A percentile compares a stretch with the other conserved stretches of the same genome.
Conservation (phyloP, 129 eudicot species). For the Tanacetum coccineum region DNA sequence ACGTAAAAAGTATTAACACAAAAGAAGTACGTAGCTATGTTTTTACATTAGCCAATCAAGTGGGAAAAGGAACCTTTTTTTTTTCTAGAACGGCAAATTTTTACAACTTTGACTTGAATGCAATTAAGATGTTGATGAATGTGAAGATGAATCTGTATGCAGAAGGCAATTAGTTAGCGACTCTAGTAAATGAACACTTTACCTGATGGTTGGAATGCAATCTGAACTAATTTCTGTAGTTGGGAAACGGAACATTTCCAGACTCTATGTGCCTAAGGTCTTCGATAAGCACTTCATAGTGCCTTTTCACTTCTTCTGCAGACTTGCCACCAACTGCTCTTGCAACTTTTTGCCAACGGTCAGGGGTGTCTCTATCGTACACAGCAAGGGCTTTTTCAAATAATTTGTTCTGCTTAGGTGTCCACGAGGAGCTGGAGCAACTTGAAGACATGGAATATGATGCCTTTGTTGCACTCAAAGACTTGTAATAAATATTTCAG, state of each 20-base stretch:
- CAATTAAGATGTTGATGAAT: neutral
- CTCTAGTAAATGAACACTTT: conserved; percentile 1
- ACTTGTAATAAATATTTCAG: neutral
- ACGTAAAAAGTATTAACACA: too few relatives aligned
- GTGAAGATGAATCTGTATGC: conserved; percentile 1
- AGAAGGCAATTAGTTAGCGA: conserved; percentile 2
- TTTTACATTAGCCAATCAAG: conserved; percentile 4
- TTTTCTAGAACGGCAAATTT: too few relatives aligned
- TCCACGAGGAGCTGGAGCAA: conserved; percentile 51
- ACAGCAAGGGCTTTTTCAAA: conserved; percentile 68
- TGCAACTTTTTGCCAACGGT: conserved; percentile 75
- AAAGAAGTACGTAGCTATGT: too few relatives aligned
- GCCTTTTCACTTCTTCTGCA: conserved; percentile 70
- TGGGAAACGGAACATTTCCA: conserved; percentile 60
- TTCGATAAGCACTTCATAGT: conserved; percentile 59
- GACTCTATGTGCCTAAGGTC: conserved; percentile 69
- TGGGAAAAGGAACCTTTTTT: too few relatives aligned
- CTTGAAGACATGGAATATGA: conserved; percentile 43
- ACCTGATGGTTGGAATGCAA: conserved; percentile 23
- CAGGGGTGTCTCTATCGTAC: too few relatives aligned
- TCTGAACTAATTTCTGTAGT: conserved; percentile 35
- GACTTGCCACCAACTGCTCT: conserved; percentile 69
- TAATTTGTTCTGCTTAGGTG: conserved; percentile 60
- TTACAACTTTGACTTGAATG: conserved; percentile 7
- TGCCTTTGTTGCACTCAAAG: conserved; percentile 37